Percentiles rank a stretch among this genome's conserved stretches.
These are phyloP conservation scores for Candida pseudoviswanathii DNA, from an alignment of 1,139 yeast genomes.

Conservation along the genomic window DNA sequence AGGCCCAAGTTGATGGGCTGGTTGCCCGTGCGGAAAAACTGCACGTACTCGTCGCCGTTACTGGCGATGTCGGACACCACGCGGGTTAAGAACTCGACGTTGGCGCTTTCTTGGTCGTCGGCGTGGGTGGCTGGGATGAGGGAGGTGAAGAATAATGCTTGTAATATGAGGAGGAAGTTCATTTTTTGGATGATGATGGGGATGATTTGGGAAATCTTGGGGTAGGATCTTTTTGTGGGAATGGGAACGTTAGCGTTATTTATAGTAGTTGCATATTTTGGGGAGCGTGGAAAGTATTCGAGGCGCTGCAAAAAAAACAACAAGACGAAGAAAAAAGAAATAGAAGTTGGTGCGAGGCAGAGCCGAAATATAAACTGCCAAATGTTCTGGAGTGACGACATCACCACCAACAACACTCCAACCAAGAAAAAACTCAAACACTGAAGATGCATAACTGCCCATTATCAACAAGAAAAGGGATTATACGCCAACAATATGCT, in stretches of 20 bases:
- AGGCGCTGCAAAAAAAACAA: not conserved
- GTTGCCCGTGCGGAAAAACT: constrained; percentile 25
- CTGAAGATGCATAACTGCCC: no score
- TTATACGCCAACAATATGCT: no score
- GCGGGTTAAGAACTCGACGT: constrained; percentile 28
- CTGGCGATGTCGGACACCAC: constrained; percentile 29
- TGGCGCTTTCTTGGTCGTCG: constrained; percentile 11
- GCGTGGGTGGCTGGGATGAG: not conserved
- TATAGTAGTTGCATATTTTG: no score
- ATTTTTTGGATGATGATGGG: not conserved
- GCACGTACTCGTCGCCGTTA: constrained; percentile 25
- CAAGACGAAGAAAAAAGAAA: not conserved
- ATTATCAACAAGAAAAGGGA: no score
- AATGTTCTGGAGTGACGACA: no score
- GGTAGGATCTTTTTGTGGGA: not conserved
- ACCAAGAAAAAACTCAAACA: no score
- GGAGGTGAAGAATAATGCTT: not conserved
- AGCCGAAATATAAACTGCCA: no score
- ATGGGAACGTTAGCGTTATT: not conserved
- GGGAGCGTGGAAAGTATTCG: not conserved
- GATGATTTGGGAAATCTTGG: not conserved
- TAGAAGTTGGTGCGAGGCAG: not conserved
- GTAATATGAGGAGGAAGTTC: not conserved
- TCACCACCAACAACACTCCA: no score
- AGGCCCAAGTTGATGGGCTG: constrained; percentile 26